Base-by-base conservation (phyloP, 2,329 filamentous ascomycete genomes). In the Pyrenochaeta sp. region DNA sequence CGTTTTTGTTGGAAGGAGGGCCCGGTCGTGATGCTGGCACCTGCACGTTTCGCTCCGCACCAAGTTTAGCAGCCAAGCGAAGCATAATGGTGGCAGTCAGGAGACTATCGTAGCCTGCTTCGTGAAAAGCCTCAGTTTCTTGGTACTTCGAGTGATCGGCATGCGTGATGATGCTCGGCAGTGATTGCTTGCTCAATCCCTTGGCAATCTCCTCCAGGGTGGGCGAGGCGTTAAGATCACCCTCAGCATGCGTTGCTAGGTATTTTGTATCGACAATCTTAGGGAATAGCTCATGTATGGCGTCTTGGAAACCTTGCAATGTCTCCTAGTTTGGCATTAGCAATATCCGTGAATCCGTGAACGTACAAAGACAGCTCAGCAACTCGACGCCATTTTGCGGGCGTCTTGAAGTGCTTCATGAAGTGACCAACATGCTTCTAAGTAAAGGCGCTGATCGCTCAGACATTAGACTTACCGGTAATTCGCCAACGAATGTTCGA, bases 81-180 rank as follows among this genome's bases (percentile, higher is more conserved):
- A 88, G 79, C 62, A 87, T 84, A 27, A 88, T 79, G 54, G 83
- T 82, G 2, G 86, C 87, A 0, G 87, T 87, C 24, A 88, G 77
- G 58, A 85, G 81, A 71, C 85, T 88, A 69, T 89, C 87, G 62
- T 85, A 89, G 7, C 87, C 87, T 15, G 87, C 87, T 74, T 89
- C 87, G 56, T 89, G 87, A 56, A 82, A 78, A 58, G 79, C 77
- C 30, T 76, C 71, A 1, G 47, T 58, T 1, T 73, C 65, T 40
- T 76, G 61, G 61, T 84, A 84, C 70, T 82, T 78, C 8, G 67
- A 67, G 74, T 77, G 58, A 25, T 70, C 56, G 19, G 61, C 42
- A 48, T 72, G 68, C 10, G 64, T 74, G 4, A 64, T 57, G 22
- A 86, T 78, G 2, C 76, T 51, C 2, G 85, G 84, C 15, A 77